Base-by-base conservation (phyloP, 1,139 yeast genomes). In the Pichia norvegensis region DNA sequence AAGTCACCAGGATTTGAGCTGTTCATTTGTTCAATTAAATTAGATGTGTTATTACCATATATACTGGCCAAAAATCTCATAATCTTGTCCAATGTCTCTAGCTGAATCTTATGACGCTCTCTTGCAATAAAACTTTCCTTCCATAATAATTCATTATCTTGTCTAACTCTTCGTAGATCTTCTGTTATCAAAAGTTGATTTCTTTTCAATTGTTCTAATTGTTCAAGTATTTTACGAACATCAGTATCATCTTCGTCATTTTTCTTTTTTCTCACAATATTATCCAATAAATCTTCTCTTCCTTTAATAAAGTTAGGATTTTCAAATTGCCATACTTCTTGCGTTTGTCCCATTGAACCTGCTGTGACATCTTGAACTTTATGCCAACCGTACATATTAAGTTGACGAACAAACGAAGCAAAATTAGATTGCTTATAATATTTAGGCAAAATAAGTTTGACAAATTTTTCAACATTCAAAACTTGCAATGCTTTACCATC, bases 331-430 rank as follows among this genome's bases (percentile, higher is more conserved):
- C 85, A 81, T n/a, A 67, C 62, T 54, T 81, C 88, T 43, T 76
- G 81, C 31, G 67, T 67, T 47, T 71, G 69, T 47, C 71, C 70
- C 66, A 84, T 66, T 2, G 85, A 75, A 1, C 92, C 92, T 25
- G 78, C 73, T 42, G 67, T 80, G 44, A 81, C 77, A 64, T 83
- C 95, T 63, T 79, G 94, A 8, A 92, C 92, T 66, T 92, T 92
- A 67, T 92, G 97, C 88, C 95, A 92, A 35, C 97, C 98, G 61
- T 92, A 92, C 95, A 92, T 92, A 66, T 92, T 92, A 60, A 92
- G 73, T 62, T 92, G 98, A 48, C 98, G 77, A 14, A 92, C 97
- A 71, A 92, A 92, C 52, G 94, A 81, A 27, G 97, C 90, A 67
- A 92, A 90, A 64, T 92, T 90, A 55, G 86, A 84, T 65, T 92